phyloP scores from a whole-genome alignment of 768 basidiomycete genomes.

The Termitomyces sp. region DNA sequence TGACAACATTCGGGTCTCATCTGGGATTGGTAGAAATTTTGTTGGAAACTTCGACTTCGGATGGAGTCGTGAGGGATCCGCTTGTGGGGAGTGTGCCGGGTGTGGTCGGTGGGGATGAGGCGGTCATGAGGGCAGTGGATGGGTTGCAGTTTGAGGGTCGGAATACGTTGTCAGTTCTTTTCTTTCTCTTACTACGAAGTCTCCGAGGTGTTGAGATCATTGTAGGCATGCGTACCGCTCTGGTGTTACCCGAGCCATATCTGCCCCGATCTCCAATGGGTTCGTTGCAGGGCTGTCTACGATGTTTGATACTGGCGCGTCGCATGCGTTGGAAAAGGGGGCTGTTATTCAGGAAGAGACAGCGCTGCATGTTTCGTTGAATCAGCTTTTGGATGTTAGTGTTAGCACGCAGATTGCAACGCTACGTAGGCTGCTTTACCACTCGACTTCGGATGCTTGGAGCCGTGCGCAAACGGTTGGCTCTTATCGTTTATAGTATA shows the following conservation, averaged over 20 bases:
- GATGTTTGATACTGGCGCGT: constrained; percentile 56
- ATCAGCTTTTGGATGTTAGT: constrained; percentile 35
- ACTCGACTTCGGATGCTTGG: constrained; percentile 28
- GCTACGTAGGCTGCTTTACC: constrained; percentile 44
- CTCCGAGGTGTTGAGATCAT: constrained; percentile 2
- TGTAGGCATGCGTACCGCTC: constrained; percentile 66
- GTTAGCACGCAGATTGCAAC: constrained; percentile 63
- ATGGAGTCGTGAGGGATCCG: constrained; percentile 59
- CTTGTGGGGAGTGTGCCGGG: constrained; percentile 34
- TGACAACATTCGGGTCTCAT: constrained; percentile 59
- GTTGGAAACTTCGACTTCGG: constrained; percentile 60
- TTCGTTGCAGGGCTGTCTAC: constrained; percentile 64
- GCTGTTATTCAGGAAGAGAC: constrained; percentile 65
- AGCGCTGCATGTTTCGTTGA: constrained; percentile 59
- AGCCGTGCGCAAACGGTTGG: constrained; percentile 32
- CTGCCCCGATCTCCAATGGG: constrained; percentile 51
- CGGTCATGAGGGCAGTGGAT: constrained; percentile 59
- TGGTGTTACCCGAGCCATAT: constrained; percentile 70
- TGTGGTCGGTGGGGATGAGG: constrained; percentile 38
- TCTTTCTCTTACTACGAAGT: not conserved
- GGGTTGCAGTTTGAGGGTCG: constrained; percentile 54
- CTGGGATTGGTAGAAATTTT: constrained; percentile 71
- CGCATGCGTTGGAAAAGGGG: constrained; percentile 52
- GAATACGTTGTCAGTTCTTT: constrained; percentile 40
- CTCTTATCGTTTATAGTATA: constrained; percentile 24